Percentiles rank a stretch among this genome's conserved stretches.
Evolutionary conservation across 306 rosid species (phyloP).

Genomic region (Sicyos baderoa): DNA sequence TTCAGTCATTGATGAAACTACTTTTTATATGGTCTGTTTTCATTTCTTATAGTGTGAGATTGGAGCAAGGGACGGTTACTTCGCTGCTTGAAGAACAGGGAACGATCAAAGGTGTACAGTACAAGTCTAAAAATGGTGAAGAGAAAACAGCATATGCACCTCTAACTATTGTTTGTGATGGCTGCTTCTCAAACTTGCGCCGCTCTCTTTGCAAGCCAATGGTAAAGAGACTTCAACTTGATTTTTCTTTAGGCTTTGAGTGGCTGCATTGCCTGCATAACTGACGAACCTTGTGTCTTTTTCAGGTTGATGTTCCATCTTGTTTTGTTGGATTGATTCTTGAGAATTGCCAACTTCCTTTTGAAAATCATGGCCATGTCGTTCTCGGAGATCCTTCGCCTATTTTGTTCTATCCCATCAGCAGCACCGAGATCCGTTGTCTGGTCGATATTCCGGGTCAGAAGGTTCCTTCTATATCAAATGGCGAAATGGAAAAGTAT

Average conservation of each 20-base stretch:
- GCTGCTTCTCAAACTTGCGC: slow-evolving; percentile 93
- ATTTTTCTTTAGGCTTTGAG: not conserved
- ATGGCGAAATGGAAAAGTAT: slow-evolving; percentile 82
- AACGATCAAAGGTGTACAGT: slow-evolving; percentile 71
- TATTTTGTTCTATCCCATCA: slow-evolving; percentile 80
- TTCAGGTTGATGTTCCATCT: slow-evolving; percentile 89
- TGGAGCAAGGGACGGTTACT: slow-evolving; percentile 86
- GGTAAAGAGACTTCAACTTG: slow-evolving; percentile 35
- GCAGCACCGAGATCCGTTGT: slow-evolving; percentile 85
- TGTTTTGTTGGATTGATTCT: slow-evolving; percentile 82
- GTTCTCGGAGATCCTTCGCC: slow-evolving; percentile 90
- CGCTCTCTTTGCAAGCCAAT: slow-evolving; percentile 83
- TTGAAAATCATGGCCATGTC: slow-evolving; percentile 80
- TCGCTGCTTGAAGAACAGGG: slow-evolving; percentile 79
- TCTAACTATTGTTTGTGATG: slow-evolving; percentile 85
- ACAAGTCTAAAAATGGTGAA: slow-evolving; percentile 59
- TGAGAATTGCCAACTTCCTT: slow-evolving; percentile 84
- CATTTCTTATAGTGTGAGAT: slow-evolving; percentile 39
- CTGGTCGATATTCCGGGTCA: slow-evolving; percentile 92
- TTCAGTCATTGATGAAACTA: not conserved
- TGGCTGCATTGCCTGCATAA: not conserved
- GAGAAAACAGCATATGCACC: slow-evolving; percentile 68
- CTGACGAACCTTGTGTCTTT: slow-evolving; percentile 6
- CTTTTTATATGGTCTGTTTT: not conserved
- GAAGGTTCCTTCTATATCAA: slow-evolving; percentile 86